A percentile compares a stretch with the other conserved stretches of the same genome.
Evolutionary conservation across 2,329 filamentous ascomycete genomes (phyloP).

Genomic region (Botrytis fabae): DNA sequence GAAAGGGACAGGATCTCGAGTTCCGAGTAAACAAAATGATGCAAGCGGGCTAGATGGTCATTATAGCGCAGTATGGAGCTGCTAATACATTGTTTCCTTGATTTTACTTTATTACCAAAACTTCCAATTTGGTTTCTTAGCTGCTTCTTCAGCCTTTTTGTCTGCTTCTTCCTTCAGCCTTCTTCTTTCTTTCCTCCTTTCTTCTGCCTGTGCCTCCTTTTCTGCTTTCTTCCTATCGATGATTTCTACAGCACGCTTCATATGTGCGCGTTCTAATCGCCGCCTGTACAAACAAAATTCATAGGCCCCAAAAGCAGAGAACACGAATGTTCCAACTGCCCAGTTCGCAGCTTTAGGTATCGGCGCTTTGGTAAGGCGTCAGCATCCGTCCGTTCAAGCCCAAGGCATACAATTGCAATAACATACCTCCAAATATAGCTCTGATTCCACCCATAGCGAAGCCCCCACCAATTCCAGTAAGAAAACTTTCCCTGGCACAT

Average conservation of each 20-base stretch:
- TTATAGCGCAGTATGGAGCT: conserved; percentile 12
- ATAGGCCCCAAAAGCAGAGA: conserved; percentile 70
- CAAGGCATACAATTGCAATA: not conserved
- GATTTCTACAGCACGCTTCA: conserved; percentile 83
- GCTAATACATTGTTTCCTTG: conserved; percentile 3
- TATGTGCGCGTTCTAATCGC: conserved; percentile 73
- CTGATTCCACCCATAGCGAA: conserved; percentile 73
- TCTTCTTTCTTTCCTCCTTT: conserved; percentile 45
- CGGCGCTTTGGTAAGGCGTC: conserved; percentile 49
- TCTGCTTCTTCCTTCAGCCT: conserved; percentile 48
- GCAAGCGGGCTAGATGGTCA: not conserved
- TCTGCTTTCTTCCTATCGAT: conserved; percentile 72
- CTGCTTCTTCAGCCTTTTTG: conserved; percentile 33
- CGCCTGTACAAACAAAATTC: conserved; percentile 81
- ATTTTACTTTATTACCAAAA: conserved; percentile 36
- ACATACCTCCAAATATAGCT: conserved; percentile 71
- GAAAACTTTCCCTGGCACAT: conserved; percentile 78
- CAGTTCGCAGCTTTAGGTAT: conserved; percentile 74
- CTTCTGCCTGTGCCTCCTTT: conserved; percentile 52
- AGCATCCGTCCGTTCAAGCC: not conserved
- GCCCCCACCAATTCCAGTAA: conserved; percentile 80
- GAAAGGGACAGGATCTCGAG: conserved; percentile 7
- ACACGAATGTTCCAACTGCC: conserved; percentile 76
- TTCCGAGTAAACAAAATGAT: not conserved
- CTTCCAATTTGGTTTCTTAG: conserved; percentile 38